These are phyloP conservation scores for Magnolia sinica DNA, from an alignment of 164 flowering plant genomes.

Conservation along the genomic window DNA sequence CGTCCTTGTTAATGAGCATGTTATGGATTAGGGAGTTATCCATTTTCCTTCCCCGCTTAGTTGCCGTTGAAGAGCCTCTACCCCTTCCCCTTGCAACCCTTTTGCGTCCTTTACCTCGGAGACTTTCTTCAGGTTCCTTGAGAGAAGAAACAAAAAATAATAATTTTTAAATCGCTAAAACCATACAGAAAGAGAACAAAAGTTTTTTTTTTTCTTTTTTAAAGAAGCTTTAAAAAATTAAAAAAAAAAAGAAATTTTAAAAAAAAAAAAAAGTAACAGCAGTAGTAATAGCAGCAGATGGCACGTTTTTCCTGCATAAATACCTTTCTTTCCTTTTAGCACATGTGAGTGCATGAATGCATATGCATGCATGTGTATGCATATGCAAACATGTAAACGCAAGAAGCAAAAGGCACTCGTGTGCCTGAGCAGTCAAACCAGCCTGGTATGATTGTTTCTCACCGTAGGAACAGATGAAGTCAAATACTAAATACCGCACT, in stretches of 20 bases:
- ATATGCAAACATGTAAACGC: too few species aligned
- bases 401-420: too few species aligned
- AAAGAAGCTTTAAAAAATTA: too few species aligned
- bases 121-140: conserved; percentile 58
- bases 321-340: neutral
- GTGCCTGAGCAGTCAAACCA: too few species aligned
- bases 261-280: neutral
- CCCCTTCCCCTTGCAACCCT: conserved; percentile 83
- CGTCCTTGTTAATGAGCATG: conserved; percentile 54
- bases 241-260: neutral
- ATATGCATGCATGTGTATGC: too few species aligned
- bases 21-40: conserved; percentile 55
- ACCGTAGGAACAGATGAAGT: too few species aligned
- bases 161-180: neutral
- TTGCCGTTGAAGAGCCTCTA: conserved; percentile 52
- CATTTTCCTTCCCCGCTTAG: conserved; percentile 77
- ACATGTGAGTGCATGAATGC: too few species aligned
- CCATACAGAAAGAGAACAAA: neutral
- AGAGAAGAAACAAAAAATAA: conserved; percentile 2
- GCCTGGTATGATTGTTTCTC: too few species aligned
- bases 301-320: neutral
- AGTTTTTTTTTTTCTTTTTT: too few species aligned
- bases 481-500: too few species aligned
- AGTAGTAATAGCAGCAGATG: neutral
- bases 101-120: conserved; percentile 60